phyloP scores from a whole-genome alignment of 2,329 filamentous ascomycete species.

The Claviceps pusilla region DNA sequence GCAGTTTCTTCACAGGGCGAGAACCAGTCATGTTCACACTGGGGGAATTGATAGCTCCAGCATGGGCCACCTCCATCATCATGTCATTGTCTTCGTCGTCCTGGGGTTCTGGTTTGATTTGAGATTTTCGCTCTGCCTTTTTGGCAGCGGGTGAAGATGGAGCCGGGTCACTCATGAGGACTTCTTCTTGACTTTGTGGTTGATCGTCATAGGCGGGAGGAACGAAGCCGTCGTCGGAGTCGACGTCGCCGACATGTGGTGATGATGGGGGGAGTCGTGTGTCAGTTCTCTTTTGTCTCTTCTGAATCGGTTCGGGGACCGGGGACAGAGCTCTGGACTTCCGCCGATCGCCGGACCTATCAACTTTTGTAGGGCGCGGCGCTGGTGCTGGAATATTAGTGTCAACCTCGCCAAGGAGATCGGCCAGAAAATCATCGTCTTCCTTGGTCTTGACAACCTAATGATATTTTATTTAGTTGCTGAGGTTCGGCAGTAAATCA shows the following conservation, averaged over 20 bases:
- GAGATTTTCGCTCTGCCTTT: slow-evolving; percentile 56
- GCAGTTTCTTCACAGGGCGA: slow-evolving; percentile 54
- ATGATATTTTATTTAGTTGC: slow-evolving; percentile 1
- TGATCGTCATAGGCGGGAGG: slow-evolving; percentile 53
- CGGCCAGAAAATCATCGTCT: slow-evolving; percentile 74
- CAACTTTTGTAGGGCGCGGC: slow-evolving; percentile 42
- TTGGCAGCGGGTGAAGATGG: slow-evolving; percentile 80
- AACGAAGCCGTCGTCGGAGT: slow-evolving; percentile 43
- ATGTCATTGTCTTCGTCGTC: slow-evolving; percentile 68
- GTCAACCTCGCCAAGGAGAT: slow-evolving; percentile 77
- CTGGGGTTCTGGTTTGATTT: slow-evolving; percentile 30
- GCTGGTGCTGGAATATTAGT: slow-evolving; percentile 46
- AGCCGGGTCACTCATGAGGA: slow-evolving; percentile 73
- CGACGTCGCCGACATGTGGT: slow-evolving; percentile 23
- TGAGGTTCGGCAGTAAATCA: background rate
- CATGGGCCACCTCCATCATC: slow-evolving; percentile 82
- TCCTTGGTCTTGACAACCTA: slow-evolving; percentile 68
- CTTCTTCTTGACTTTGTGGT: slow-evolving; percentile 25
- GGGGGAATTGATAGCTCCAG: slow-evolving; percentile 49
- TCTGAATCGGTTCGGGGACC: slow-evolving; percentile 38
- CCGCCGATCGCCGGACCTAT: slow-evolving; percentile 61
- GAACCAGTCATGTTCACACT: slow-evolving; percentile 78
- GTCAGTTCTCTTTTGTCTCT: slow-evolving; percentile 41
- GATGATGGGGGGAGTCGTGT: slow-evolving; percentile 30
- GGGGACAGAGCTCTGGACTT: slow-evolving; percentile 73